Evolutionary conservation across 768 basidiomycete genomes (phyloP), one percentile per base, ranked within the genome.

Genomic region (Naganishia antarctica): DNA sequence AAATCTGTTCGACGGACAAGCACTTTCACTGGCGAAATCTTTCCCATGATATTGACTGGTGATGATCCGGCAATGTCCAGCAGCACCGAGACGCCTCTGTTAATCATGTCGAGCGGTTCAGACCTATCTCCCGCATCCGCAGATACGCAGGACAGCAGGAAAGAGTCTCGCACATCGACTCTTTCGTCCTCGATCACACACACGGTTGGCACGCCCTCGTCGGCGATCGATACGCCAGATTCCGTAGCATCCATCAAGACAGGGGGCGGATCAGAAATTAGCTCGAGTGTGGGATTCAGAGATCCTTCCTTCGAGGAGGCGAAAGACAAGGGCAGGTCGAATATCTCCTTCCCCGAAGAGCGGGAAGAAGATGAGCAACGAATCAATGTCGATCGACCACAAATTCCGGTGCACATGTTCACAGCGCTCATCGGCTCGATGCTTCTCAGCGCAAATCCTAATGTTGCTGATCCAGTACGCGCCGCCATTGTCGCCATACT

Each of bases 381-480:
- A 25, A 44, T 69, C 64, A 28, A 43, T 72, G 63, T 69, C 8
- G 70, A 68, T 18, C 64, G 70, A 45, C 78, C 78, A 0, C 59
- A 59, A 23, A 66, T 98, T 47, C 84, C 86, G 41, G 88, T 90
- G 2, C 87, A 89, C 70, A 84, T 87, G 4, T 98, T 98, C 77
- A 96, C 91, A 1, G 90, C 90, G 13, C 87, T 96, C 51, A 82
- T 98, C 31, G 92, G 90, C 45, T 88, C 89, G 0, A 80, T 98
- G 29, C 82, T 98, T 15, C 84, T 97, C 47, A 90, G 87, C 73
- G 82, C 86, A 28, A 91, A 89, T 70, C 81, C 83, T 50, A 78
- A 82, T 51, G 86, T 96, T 34, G 86, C 87, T 50, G 85, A 85
- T 29, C 82, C 85, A 3, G 85, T 90, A 21, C 84, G 90, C 66